phyloP scores from a whole-genome alignment of 2,329 filamentous ascomycete genomes.

The Nothopassalora personata region DNA sequence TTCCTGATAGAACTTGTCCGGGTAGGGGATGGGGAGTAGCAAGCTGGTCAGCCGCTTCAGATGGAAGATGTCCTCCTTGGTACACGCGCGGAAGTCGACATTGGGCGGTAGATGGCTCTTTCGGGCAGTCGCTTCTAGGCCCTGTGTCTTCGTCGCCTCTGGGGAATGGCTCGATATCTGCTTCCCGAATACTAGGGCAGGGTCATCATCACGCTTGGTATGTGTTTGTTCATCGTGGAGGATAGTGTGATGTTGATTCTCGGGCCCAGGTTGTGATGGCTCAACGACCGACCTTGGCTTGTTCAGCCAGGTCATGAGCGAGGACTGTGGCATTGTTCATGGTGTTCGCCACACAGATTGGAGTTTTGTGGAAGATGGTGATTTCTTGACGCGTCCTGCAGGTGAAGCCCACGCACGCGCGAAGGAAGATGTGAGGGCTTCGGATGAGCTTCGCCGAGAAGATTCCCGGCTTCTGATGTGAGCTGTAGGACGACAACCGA shows the following conservation, averaged over 20 bases:
- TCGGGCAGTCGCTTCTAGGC: neutral
- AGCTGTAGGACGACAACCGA: neutral
- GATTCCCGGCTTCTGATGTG: neutral
- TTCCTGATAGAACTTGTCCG: constrained; percentile 56
- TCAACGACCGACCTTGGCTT: constrained; percentile 37
- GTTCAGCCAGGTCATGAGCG: constrained; percentile 44
- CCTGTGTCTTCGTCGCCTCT: neutral
- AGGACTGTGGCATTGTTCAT: constrained; percentile 40
- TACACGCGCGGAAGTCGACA: constrained; percentile 50
- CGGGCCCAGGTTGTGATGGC: constrained; percentile 8
- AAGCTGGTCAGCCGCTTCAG: constrained; percentile 55
- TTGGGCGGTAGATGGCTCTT: constrained; percentile 40
- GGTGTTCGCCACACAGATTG: neutral
- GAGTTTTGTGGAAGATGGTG: neutral
- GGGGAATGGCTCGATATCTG: neutral
- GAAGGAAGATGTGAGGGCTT: constrained; percentile 24
- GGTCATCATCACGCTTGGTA: neutral
- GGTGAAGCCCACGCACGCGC: neutral
- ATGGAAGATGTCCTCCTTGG: constrained; percentile 49
- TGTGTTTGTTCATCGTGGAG: neutral
- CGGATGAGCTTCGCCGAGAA: neutral
- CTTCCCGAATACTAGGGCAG: neutral
- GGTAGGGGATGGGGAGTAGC: constrained; percentile 58
- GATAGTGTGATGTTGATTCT: neutral
- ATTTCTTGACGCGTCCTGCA: neutral